Conservation (phyloP, 257 asterid genomes). For the Cordia subcordata region DNA sequence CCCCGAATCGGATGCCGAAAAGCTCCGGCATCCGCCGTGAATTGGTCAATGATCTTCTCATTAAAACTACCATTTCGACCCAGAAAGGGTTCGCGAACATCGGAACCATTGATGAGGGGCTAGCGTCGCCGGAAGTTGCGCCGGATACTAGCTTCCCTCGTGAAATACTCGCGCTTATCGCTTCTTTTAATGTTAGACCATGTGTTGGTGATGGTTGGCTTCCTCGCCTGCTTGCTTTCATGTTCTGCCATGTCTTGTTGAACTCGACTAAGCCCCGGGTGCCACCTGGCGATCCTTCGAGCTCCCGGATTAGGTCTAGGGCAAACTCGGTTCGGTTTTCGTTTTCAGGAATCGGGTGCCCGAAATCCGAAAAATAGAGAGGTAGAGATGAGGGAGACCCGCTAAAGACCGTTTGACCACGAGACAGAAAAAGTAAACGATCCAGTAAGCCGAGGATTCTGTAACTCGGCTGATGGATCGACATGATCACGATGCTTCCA, state of each 20-base stretch:
- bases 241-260: conserved; percentile 51
- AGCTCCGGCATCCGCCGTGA: conserved; percentile 68
- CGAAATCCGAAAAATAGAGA: conserved; percentile 28
- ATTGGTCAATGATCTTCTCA: conserved; percentile 51
- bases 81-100: conserved; percentile 60
- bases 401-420: conserved; percentile 33
- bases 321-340: conserved; percentile 37
- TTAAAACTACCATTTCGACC: conserved; percentile 48
- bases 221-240: conserved; percentile 16
- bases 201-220: not conserved
- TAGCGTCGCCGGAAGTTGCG: conserved; percentile 14
- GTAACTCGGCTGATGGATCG: conserved; percentile 47
- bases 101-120: conserved; percentile 37
- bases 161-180: conserved; percentile 67
- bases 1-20: conserved; percentile 46
- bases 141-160: conserved; percentile 76
- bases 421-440: conserved; percentile 28
- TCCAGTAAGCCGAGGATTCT: conserved; percentile 36
- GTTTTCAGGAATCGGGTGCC: conserved; percentile 35
- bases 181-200: conserved; percentile 52
- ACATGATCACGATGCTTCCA: conserved; percentile 46
- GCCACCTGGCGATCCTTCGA: conserved; percentile 61
- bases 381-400: conserved; percentile 30
- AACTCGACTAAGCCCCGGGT: conserved; percentile 62
- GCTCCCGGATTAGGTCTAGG: conserved; percentile 36